Percentiles rank a stretch among this genome's conserved stretches.
Conservation (phyloP, 148 eudicot species). For the Drosera capensis region DNA sequence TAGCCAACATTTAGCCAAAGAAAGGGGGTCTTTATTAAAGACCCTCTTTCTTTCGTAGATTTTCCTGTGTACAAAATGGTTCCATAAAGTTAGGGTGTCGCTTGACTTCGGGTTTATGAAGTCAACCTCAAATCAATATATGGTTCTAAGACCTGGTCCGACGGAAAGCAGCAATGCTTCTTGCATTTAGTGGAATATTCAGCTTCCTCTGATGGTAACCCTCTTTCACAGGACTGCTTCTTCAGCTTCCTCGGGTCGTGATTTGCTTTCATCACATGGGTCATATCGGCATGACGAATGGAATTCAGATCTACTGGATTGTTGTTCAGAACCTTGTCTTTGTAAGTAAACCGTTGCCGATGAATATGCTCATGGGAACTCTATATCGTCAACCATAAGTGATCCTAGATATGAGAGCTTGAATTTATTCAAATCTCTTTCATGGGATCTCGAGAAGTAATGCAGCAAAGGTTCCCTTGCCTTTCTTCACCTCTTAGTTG, state of each 20-base stretch:
- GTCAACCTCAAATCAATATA: too few species aligned
- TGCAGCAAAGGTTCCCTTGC: not conserved
- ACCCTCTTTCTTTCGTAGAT: too few species aligned
- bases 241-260: conserved; percentile 48
- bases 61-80: too few species aligned
- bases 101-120: too few species aligned
- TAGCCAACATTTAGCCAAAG: too few species aligned
- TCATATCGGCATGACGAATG: conserved; percentile 44
- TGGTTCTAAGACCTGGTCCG: too few species aligned
- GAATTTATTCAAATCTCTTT: not conserved
- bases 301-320: conserved; percentile 89
- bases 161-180: too few species aligned
- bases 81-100: too few species aligned
- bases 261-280: conserved; percentile 38
- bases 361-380: conserved; percentile 1
- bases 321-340: conserved; percentile 82
- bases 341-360: too few species aligned
- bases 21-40: too few species aligned
- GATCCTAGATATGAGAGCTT: not conserved
- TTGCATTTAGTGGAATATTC: not conserved
- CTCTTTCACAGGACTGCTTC: conserved; percentile 45
- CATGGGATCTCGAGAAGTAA: not conserved
- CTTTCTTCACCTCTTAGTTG: not conserved
- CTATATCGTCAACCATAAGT: too few species aligned
- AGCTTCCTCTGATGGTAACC: not conserved